Evolutionary conservation across 352 stramenopile species (phyloP).

Genomic region (Globisporangium yorkense): DNA sequence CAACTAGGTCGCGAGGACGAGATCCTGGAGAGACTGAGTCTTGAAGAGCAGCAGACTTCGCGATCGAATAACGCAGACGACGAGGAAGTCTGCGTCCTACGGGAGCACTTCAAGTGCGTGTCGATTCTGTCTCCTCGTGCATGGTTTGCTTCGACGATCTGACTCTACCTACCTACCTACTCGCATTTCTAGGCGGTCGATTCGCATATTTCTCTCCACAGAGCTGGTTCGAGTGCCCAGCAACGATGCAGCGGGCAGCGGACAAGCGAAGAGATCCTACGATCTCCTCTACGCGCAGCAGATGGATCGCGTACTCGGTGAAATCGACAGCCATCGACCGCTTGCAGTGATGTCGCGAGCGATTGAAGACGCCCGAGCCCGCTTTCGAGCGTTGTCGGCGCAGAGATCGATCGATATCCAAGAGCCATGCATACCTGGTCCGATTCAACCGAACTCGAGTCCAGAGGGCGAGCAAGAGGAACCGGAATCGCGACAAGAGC

Average conservation of each 20-base stretch:
- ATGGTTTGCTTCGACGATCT: too few relatives aligned
- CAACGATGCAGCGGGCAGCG: background rate
- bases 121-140: too few relatives aligned
- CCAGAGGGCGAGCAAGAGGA: background rate
- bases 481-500: background rate
- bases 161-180: background rate
- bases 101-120: conserved; percentile 21
- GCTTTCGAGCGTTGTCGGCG: conserved; percentile 16
- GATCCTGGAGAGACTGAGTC: conserved; percentile 13
- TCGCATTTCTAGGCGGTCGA: conserved; percentile 9
- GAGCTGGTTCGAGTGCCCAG: background rate
- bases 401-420: background rate
- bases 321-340: conserved; percentile 22
- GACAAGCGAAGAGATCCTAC: conserved; percentile 17
- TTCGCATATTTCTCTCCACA: conserved; percentile 16
- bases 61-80: conserved; percentile 1
- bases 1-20: conserved; percentile 18
- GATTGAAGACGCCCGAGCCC: conserved; percentile 17
- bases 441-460: background rate
- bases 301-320: conserved; percentile 29
- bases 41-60: conserved; percentile 1
- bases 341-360: conserved; percentile 18
- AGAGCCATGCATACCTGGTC: background rate
- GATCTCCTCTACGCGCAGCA: conserved; percentile 35
- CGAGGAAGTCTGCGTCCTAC: conserved; percentile 1